Percentiles rank a stretch among this genome's conserved stretches.
Conservation (phyloP, 306 rosid species). For the Gastrolobium villosum region DNA sequence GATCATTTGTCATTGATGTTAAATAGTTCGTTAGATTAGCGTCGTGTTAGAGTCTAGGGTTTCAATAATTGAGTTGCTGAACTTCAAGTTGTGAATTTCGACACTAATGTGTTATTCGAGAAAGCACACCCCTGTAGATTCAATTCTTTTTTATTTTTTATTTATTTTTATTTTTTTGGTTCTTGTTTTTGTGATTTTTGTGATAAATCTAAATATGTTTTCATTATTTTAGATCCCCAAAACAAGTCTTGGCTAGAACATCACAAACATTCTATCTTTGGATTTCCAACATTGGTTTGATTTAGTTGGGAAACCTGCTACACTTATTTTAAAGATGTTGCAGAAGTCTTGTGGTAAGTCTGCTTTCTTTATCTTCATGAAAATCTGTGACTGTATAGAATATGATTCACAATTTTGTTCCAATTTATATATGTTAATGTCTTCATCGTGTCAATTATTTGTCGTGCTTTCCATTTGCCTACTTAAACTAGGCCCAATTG, state of each 20-base stretch:
- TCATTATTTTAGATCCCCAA: constrained; percentile 68
- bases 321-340: constrained; percentile 73
- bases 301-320: constrained; percentile 98
- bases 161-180: too few relatives aligned
- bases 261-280: constrained; percentile 85
- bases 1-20: too few relatives aligned
- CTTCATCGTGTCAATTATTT: constrained; percentile 16
- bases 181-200: too few relatives aligned
- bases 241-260: constrained; percentile 87
- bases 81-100: too few relatives aligned
- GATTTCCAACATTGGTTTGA: constrained; percentile 91
- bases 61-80: too few relatives aligned
- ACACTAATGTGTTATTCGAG: too few relatives aligned
- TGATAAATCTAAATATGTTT: constrained; percentile 44
- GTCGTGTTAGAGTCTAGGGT: too few relatives aligned
- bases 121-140: too few relatives aligned
- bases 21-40: too few relatives aligned
- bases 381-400: constrained; percentile 37
- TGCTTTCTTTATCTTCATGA: constrained; percentile 37
- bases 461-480: background rate
- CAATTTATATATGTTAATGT: constrained; percentile 25
- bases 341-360: constrained; percentile 84
- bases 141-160: too few relatives aligned
- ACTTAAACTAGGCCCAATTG: constrained; percentile 20
- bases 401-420: constrained; percentile 4